Evolutionary conservation across 2,329 filamentous ascomycete species (phyloP), one percentile per base, ranked within the genome.

Genomic region (Monosporascus sp.): DNA sequence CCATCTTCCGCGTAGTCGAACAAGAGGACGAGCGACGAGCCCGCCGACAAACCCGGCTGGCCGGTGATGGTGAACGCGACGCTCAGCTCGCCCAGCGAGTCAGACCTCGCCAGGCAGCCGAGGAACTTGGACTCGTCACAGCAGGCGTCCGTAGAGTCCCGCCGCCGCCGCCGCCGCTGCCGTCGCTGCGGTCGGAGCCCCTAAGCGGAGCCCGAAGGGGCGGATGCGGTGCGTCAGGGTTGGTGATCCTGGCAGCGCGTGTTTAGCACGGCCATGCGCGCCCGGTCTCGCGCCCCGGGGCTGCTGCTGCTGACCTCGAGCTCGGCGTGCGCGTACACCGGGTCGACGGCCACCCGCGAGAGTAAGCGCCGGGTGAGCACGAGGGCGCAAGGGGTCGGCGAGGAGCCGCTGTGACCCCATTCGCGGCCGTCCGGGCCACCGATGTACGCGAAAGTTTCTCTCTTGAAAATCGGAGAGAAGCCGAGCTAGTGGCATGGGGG

Each of bases 341-440:
- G 9, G 8, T 20, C 9, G n/a, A 22, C 43, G 17, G 49, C 50
- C 17, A 50, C 25, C 4, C 24, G 20, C 7, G 50, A 53, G n/a
- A 57, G n/a, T 9, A 17, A 44, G 6, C 53, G 55, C 15, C 53
- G 55, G 17, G 53, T 55, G 36, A 50, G 55, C 11, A 53, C 50
- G 18, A 51, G 48, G 7, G 53, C 52, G 36, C 50, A 55, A 4
- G 55, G 55, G n/a, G 5, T 43, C 7, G 52, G 48, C 15, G 38
- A 17, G 9, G 31, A 35, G 9, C 31, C 45, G 9, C 48, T 41
- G 31, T 45, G 17, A 5, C n/a, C 22, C 22, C 49, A 41, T n/a
- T 25, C 5, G 4, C 43, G 25, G 11, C 25, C 31, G 11, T 36
- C 11, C 5, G n/a, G 31, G 22, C 14, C 14, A 24, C 49, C 48